phyloP scores from a whole-genome alignment of 2,329 filamentous ascomycete genomes.

The Alternaria consortialis region DNA sequence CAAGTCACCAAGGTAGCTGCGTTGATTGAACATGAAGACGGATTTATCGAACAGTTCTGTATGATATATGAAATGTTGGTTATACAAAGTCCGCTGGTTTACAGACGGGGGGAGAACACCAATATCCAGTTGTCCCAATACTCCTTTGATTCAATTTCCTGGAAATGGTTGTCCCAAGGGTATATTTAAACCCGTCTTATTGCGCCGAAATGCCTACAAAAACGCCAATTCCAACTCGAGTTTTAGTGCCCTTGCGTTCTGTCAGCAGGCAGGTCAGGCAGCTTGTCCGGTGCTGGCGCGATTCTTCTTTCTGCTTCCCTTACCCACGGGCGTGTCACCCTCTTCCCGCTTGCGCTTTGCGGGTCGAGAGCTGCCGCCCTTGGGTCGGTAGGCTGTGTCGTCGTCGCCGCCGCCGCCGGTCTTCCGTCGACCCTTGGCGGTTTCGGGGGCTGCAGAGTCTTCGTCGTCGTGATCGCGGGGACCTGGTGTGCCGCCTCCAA shows the following conservation, averaged over 20 bases:
- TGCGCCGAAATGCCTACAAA: not conserved
- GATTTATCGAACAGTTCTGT: not conserved
- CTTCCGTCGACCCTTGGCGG: conserved; percentile 35
- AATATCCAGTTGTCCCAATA: not conserved
- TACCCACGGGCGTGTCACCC: conserved; percentile 38
- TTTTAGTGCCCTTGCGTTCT: not conserved
- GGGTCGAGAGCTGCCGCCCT: conserved; percentile 56
- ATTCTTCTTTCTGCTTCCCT: conserved; percentile 47
- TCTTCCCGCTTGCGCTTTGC: conserved; percentile 56
- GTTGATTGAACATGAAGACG: not conserved
- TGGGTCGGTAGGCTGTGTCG: conserved; percentile 59
- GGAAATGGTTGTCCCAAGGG: not conserved
- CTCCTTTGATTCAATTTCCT: not conserved
- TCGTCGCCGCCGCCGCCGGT: conserved; percentile 49
- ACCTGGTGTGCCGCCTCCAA: conserved; percentile 43
- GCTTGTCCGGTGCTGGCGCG: conserved; percentile 35
- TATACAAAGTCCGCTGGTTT: not conserved
- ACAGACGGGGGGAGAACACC: not conserved
- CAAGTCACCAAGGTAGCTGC: conserved; percentile 14
- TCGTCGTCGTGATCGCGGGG: conserved; percentile 55
- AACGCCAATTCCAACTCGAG: not conserved
- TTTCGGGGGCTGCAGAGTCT: conserved; percentile 48
- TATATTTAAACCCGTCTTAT: conserved; percentile 5
- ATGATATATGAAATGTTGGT: conserved; percentile 6
- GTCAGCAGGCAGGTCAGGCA: conserved; percentile 5